Evolutionary conservation across 768 basidiomycete genomes (phyloP), one percentile per base, ranked within the genome.

Genomic region (Kwoniella sp.): DNA sequence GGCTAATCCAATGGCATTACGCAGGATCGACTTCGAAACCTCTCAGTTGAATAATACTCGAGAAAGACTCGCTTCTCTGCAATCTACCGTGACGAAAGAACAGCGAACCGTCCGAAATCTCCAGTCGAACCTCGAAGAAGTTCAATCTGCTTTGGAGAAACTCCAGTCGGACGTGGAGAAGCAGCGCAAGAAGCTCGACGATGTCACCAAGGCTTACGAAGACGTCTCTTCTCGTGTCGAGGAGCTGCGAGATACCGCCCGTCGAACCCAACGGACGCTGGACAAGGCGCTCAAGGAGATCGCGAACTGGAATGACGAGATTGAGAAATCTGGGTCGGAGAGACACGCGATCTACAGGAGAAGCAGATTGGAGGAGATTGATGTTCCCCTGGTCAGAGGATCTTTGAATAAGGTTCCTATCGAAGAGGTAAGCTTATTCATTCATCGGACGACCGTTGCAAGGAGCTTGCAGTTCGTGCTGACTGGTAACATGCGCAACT

Each of bases 241-340:
- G 60, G 85, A 86, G 44, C 87, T 86, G 22, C 91, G 92, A 82
- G 86, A 85, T 73, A 84, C 85, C 1, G 85, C 89, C 12, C 73
- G 81, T 13, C 91, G 88, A 71, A 86, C 90, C 1, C 83, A 86
- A 10, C 91, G 88, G 73, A 85, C 84, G 0, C 84, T 96, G 46
- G 95, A 99, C 71, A 88, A 90, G 69, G 88, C 88, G 0, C 76
- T 93, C 70, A 97, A 97, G 79, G 94, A 98, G 76, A 92, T 98
- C 54, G 87, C 89, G 7, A 81, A 83, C 17, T 88, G 87, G 93
- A 90, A 90, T 69, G 94, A 95, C 77, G 90, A 92, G 73, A 96
- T 96, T 63, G 91, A 92, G 79, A 91, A 90, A 75, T 81, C 89
- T 26, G 88, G 87, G 0, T 83, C 91, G 50, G 94, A 97, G 73